Evolutionary conservation across 2,329 filamentous ascomycete species (phyloP).

Genomic region (Zasmidium angulare): DNA sequence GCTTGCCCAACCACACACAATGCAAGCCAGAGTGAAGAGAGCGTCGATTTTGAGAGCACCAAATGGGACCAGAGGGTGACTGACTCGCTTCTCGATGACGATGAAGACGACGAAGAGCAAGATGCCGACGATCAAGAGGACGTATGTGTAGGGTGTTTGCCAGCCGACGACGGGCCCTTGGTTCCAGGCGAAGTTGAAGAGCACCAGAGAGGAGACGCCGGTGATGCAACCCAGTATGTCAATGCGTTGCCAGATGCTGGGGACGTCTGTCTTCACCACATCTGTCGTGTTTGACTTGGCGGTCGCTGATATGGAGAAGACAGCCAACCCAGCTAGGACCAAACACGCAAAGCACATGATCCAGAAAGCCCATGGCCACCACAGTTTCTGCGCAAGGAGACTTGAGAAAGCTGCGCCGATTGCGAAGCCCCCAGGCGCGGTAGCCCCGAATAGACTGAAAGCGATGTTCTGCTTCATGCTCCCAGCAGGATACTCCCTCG

Average conservation of each 20-base stretch:
- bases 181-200: constrained; percentile 34
- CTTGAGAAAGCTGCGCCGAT: constrained; percentile 31
- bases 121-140: constrained; percentile 27
- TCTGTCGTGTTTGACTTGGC: constrained; percentile 6
- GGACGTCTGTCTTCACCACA: too few species aligned
- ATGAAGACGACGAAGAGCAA: constrained; percentile 25
- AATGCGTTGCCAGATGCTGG: too few species aligned
- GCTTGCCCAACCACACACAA: constrained; percentile 28
- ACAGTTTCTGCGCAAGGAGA: constrained; percentile 31
- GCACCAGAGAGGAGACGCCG: constrained; percentile 30
- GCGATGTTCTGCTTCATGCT: constrained; percentile 38
- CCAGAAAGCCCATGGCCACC: constrained; percentile 30
- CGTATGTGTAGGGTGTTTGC: constrained; percentile 27
- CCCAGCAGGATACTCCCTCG: constrained; percentile 31
- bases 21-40: constrained; percentile 25
- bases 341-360: constrained; percentile 23
- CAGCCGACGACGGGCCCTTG: constrained; percentile 31
- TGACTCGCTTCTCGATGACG: constrained; percentile 24
- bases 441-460: constrained; percentile 36
- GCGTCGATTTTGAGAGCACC: constrained; percentile 25
- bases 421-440: constrained; percentile 35
- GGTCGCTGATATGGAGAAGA: constrained; percentile 19
- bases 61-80: constrained; percentile 23
- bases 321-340: constrained; percentile 7
- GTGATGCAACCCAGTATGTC: constrained; percentile 17